Evolutionary conservation across 345 rosid species (phyloP).

Genomic region (Conringia planisiliqua): DNA sequence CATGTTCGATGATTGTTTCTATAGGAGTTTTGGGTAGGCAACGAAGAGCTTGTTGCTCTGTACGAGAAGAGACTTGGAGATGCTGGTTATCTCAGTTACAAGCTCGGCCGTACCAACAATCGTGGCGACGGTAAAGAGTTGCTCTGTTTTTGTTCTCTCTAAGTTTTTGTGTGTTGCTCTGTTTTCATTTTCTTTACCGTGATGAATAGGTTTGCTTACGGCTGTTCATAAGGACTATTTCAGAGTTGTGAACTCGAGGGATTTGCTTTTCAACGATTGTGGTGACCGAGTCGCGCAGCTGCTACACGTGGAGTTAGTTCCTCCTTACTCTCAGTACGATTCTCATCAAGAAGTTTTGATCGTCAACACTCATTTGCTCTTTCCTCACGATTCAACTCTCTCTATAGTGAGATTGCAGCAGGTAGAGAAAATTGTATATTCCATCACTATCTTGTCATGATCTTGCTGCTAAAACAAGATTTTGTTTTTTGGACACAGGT

Average conservation of each 20-base stretch:
- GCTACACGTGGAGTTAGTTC: slow-evolving; percentile 55
- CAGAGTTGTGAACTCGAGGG: slow-evolving; percentile 63
- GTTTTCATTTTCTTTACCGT: background rate
- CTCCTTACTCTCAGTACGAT: slow-evolving; percentile 44
- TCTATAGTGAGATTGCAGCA: slow-evolving; percentile 73
- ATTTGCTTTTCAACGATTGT: slow-evolving; percentile 68
- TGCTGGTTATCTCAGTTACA: slow-evolving; percentile 77
- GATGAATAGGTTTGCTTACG: slow-evolving; percentile 60
- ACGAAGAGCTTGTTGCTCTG: slow-evolving; percentile 76
- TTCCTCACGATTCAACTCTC: slow-evolving; percentile 83
- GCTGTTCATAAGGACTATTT: slow-evolving; percentile 78
- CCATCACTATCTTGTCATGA: background rate
- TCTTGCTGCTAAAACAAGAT: background rate
- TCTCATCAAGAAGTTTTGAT: slow-evolving; percentile 59
- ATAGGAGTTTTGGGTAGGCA: slow-evolving; percentile 94
- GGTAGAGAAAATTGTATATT: slow-evolving; percentile 21
- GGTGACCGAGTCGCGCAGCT: slow-evolving; percentile 80
- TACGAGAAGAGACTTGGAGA: slow-evolving; percentile 81
- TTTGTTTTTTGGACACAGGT: slow-evolving; percentile 41
- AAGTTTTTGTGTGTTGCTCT: no score
- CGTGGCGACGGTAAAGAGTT: slow-evolving; percentile 77
- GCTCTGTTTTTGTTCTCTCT: background rate
- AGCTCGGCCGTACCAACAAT: slow-evolving; percentile 88
- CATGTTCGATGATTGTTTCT: background rate
- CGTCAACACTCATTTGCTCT: slow-evolving; percentile 89